Percentiles rank a stretch among this genome's conserved stretches.
phyloP scores from a whole-genome alignment of 257 asterid species.

The Cynanchum wilfordii region DNA sequence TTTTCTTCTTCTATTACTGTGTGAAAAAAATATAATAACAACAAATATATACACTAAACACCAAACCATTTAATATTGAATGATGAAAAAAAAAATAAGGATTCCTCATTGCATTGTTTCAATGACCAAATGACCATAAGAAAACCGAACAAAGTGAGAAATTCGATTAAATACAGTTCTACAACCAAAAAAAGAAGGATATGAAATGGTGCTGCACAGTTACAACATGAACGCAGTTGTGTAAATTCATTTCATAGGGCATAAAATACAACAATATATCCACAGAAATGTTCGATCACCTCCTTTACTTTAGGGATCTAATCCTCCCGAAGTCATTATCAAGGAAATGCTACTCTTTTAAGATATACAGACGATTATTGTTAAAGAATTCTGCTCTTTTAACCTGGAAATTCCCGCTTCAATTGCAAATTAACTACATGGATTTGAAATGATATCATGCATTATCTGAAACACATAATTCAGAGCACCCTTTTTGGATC shows the following conservation, averaged over 20 bases:
- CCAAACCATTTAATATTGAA: no score
- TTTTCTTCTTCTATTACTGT: no score
- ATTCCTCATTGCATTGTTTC: no score
- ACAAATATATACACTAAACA: no score
- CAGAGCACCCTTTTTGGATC: conserved; percentile 65
- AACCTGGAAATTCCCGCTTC: conserved; percentile 15
- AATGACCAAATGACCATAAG: background rate
- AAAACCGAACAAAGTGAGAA: background rate
- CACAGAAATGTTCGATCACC: background rate
- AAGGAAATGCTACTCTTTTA: background rate
- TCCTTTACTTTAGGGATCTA: background rate
- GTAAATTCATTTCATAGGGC: conserved; percentile 1
- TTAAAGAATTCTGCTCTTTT: background rate
- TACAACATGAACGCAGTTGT: conserved; percentile 5
- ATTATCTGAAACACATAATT: conserved; percentile 10
- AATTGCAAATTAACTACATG: background rate
- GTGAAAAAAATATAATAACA: no score
- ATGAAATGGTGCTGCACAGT: conserved; percentile 2
- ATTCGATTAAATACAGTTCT: background rate
- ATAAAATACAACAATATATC: conserved; percentile 9
- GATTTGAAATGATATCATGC: background rate
- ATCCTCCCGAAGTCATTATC: background rate
- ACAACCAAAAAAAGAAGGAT: background rate
- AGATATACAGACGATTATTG: conserved; percentile 6
- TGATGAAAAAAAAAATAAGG: no score